Evolutionary conservation across 1,284 basidiomycete species (phyloP).

Genomic region (Flammula alnicola): DNA sequence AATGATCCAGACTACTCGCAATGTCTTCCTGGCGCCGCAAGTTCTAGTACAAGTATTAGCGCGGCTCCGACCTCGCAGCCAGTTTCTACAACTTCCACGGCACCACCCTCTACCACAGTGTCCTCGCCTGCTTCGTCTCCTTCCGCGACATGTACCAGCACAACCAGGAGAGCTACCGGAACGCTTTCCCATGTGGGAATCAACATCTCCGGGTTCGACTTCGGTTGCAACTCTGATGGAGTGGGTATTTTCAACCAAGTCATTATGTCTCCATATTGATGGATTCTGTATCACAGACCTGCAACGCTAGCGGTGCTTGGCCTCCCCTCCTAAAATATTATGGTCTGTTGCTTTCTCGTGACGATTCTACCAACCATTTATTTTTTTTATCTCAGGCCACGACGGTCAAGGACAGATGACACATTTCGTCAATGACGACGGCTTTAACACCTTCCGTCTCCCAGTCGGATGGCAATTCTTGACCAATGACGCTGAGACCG

Average conservation of each 20-base stretch:
- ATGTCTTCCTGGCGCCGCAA: constrained; percentile 27
- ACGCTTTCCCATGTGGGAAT: constrained; percentile 37
- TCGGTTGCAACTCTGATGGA: constrained; percentile 48
- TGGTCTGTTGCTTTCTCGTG: constrained; percentile 29
- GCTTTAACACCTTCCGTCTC: constrained; percentile 55
- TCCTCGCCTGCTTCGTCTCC: constrained; percentile 17
- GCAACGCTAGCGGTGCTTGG: constrained; percentile 43
- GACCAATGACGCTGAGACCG: constrained; percentile 44
- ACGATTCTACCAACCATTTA: neutral
- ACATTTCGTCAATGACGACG: constrained; percentile 56
- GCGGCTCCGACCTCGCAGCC: constrained; percentile 6
- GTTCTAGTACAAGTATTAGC: constrained; percentile 3
- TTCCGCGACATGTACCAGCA: constrained; percentile 17
- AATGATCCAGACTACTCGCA: constrained; percentile 31
- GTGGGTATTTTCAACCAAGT: constrained; percentile 18
- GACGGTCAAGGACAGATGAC: constrained; percentile 58
- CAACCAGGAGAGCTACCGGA: constrained; percentile 27
- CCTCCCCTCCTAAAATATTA: constrained; percentile 51
- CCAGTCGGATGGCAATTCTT: constrained; percentile 65
- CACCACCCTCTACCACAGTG: constrained; percentile 11
- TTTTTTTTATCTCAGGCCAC: constrained; percentile 23
- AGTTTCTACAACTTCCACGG: constrained; percentile 3
- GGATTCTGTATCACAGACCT: constrained; percentile 24
- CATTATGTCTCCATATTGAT: neutral
- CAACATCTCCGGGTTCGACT: constrained; percentile 55